Evolutionary conservation across 2,329 filamentous ascomycete species (phyloP), one percentile per base, ranked within the genome.

Genomic region (Macroventuria anomochaeta): DNA sequence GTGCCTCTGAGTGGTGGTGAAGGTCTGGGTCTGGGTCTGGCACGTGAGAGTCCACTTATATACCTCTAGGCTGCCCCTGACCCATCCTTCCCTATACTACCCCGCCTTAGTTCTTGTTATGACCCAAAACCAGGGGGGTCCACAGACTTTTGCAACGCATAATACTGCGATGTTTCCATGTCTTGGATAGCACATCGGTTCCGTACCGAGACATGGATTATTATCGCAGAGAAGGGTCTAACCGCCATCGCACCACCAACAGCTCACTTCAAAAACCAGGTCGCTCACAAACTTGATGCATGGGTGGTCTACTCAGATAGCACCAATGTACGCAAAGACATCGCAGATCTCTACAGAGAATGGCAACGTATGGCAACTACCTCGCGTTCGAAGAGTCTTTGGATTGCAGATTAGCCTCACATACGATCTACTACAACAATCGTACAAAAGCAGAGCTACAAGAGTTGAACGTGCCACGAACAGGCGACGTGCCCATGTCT

Each of bases 151-250:
- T n/a, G n/a, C n/a, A n/a, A n/a, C n/a, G n/a, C n/a, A n/a, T n/a
- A n/a, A n/a, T 72, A 68, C 47, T 54, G 56, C 18, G 62, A 70
- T 17, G 67, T 75, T 7, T 55, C 71, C 1, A 67, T 74, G 54
- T 60, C 67, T 12, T 75, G 70, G 57, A 61, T 72, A 23, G 69
- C 69, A 20, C 65, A 70, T 40, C 75, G 73, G 73, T 75, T 75
- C 42, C 68, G 65, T 7, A 64, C 57, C 20, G 56, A 65, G n/a
- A 73, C 68, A 18, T 75, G 72, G 72, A 47, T 51, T 10, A 48
- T 55, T 6, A 53, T 74, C 13, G 55, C 46, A 15, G 32, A 64
- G 39, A 8, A 55, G 5, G 67, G 71, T 1, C 66, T 65, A 25
- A 44, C 47, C 8, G 63, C 58, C 3, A 58, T 70, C 29, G 39